Base-by-base conservation (phyloP, 1,139 yeast species). In the Wickerhamomyces sp. region DNA sequence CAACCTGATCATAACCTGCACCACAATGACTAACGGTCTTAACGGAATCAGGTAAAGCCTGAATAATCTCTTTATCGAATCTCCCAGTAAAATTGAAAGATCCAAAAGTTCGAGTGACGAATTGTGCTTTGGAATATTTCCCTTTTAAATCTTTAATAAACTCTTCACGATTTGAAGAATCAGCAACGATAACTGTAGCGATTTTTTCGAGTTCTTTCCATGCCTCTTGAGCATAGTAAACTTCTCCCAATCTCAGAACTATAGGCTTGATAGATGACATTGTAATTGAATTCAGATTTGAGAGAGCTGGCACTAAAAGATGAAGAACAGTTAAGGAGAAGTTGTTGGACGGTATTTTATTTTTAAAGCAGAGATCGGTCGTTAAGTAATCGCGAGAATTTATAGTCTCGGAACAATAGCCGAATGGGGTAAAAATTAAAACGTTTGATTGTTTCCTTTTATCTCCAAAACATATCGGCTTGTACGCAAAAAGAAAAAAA, bases 1-100 rank as follows among this genome's bases (percentile, higher is more conserved):
- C 87, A 30, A 82, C 66, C 57, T 81, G 89, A 55, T 91, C 97
- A 58, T 91, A 91, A 6, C 98, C 97, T 1, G 98, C 98, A 37
- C 97, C 96, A 49, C 75, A 70, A 59, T 87, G 95, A 48, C 84
- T 69, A 16, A 91, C 67, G 12, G 77, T 70, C 49, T 75, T 74
- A 20, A 89, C 70, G 1, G 78, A 55, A 1, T 66, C 44, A 4
- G 95, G 95, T 37, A 91, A 63, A 23, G 63, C 61, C 11, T 58
- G 51, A 16, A 81, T 71, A 46, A 89, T 59, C 49, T 86, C 95
- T 34, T 69, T 75, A 55, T 88, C 95, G 51, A 88, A 75, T 37
- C 79, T 58, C 2, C 96, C 97, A 2, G 93, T 82, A 22, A 55
- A 53, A 4, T 43, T 32, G n/a, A 52, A 59, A 39, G 75, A 67